Percentiles rank a stretch among this genome's conserved stretches.
Evolutionary conservation across 2,329 filamentous ascomycete species (phyloP).

Genomic region (Cordyceps javanica): DNA sequence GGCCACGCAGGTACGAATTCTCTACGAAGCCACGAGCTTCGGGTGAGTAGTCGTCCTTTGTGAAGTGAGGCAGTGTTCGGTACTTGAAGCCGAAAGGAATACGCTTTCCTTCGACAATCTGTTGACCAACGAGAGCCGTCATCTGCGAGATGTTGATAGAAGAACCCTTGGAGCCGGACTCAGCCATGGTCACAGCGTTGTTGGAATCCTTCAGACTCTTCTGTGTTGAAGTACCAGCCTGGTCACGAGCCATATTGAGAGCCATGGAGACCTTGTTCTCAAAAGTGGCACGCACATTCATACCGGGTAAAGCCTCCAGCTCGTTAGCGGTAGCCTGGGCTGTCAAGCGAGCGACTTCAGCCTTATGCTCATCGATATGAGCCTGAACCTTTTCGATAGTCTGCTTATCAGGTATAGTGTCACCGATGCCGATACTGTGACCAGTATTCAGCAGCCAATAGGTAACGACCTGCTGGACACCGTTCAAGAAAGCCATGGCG

Average conservation of each 20-base stretch:
- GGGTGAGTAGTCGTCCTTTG: constrained; percentile 97
- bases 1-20: constrained; percentile 92
- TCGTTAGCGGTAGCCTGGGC: constrained; percentile 74
- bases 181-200: constrained; percentile 94
- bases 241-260: constrained; percentile 91
- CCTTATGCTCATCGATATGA: constrained; percentile 76
- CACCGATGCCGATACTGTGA: constrained; percentile 96
- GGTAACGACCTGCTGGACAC: constrained; percentile 87
- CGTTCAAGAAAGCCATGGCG: constrained; percentile 93
- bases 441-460: constrained; percentile 97
- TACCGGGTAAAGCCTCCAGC: constrained; percentile 90
- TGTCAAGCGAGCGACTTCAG: constrained; percentile 70
- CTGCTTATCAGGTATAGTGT: constrained; percentile 83
- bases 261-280: constrained; percentile 95
- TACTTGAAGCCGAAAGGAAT: constrained; percentile 99
- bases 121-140: constrained; percentile 95
- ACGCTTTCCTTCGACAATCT: constrained; percentile 96
- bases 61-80: constrained; percentile 92
- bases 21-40: constrained; percentile 97
- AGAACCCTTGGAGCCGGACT: constrained; percentile 95
- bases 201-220: constrained; percentile 92
- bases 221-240: constrained; percentile 87
- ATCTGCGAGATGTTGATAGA: constrained; percentile 99
- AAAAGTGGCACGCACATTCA: constrained; percentile 98
- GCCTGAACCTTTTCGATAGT: constrained; percentile 82